phyloP scores from a whole-genome alignment of 2,329 filamentous ascomycete species.

The Diaporthe sp. region DNA sequence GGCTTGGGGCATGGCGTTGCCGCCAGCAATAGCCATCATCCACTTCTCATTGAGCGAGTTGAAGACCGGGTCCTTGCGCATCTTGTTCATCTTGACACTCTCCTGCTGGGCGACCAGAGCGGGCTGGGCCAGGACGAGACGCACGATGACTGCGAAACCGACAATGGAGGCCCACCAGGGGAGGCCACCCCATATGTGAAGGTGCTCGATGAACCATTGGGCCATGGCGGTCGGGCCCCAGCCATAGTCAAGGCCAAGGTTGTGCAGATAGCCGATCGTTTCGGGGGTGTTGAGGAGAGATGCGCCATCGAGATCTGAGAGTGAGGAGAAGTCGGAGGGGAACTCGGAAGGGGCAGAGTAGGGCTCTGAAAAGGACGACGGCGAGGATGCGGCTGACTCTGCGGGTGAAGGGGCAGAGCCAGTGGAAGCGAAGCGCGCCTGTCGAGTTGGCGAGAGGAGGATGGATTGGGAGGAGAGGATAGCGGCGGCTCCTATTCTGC shows the following conservation, averaged over 20 bases:
- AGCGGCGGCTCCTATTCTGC: constrained; percentile 44
- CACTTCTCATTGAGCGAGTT: constrained; percentile 65
- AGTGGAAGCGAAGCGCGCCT: constrained; percentile 48
- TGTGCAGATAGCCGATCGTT: constrained; percentile 84
- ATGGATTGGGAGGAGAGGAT: constrained; percentile 40
- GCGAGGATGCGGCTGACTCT: constrained; percentile 40
- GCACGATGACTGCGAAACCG: constrained; percentile 73
- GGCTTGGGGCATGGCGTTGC: constrained; percentile 59
- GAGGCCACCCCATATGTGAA: constrained; percentile 81
- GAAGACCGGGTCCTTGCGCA: constrained; percentile 69
- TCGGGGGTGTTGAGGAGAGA: constrained; percentile 75
- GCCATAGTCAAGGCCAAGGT: constrained; percentile 89
- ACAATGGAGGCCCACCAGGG: constrained; percentile 88
- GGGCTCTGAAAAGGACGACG: constrained; percentile 43
- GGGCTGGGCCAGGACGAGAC: constrained; percentile 75
- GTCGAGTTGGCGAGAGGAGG: constrained; percentile 41
- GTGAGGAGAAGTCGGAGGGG: constrained; percentile 49
- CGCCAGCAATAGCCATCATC: constrained; percentile 52
- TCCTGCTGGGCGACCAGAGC: constrained; percentile 73
- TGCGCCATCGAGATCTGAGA: constrained; percentile 51
- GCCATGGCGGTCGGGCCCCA: constrained; percentile 82
- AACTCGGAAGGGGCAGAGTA: constrained; percentile 34
- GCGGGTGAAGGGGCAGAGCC: constrained; percentile 39
- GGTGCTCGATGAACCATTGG: constrained; percentile 83
- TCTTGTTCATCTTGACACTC: constrained; percentile 70